Evolutionary conservation across 192 early-diverging fungal genomes (phyloP), one percentile per base, ranked within the genome.

Genomic region (Haplosporangium gracile): DNA sequence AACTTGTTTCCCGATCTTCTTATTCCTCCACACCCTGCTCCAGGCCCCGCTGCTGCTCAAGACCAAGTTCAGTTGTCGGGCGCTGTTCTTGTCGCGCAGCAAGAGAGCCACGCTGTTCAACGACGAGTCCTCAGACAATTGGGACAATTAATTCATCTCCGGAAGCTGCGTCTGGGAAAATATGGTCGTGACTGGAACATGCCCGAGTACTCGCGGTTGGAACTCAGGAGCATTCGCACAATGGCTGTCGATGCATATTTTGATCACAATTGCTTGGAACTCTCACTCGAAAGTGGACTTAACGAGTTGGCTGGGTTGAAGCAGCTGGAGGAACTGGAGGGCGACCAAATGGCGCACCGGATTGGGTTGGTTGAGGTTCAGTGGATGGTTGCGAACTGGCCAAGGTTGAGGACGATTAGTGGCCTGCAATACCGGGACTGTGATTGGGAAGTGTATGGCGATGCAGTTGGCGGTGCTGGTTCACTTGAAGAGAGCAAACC

Each of bases 241-340:
- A 57, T 57, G 55, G 8, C 8, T n/a, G 55, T 57, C 39, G 16
- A n/a, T 15, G 42, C 2, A 43, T n/a, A 77, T 1, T 24, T 34
- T 69, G 40, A 77, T 47, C 16, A 36, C 26, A 26, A 77, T 5
- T 77, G 60, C 68, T 42, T 77, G 42, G 76, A 77, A 65, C 45
- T 69, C 65, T 69, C 76, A 0, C 76, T 69, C 1, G 76, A 77
- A 29, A 77, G 68, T 26, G 76, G 65, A 45, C 65, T 77, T 2
- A 65, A 40, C 32, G 26, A 69, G 45, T 45, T 77, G 40, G 32
- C 9, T 24, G 36, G 43, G 9, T 36, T 77, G 65, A 77, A 69
- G 39, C 20, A 77, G 20, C 43, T 77, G 34, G 11, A 36, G 38
- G 76, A 45, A n/a, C 29, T 77, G 68, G n/a, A 69, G 49, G 65